Conservation (phyloP, 441 rosid genomes). For the Populus trichocarpa region DNA sequence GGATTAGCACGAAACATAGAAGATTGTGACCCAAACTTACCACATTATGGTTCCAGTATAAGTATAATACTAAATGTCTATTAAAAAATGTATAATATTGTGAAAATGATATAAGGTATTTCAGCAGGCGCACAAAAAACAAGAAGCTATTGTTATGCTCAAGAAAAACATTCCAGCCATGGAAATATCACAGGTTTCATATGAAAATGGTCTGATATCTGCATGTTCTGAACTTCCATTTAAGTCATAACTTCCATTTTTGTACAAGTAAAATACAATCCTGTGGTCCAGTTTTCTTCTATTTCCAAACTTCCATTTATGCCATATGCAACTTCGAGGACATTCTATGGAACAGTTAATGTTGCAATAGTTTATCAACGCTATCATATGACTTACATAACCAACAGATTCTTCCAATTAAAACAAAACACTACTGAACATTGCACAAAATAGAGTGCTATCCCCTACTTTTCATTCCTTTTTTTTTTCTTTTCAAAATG, state of each 20-base stretch:
- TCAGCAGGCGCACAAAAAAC: neutral
- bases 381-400: neutral
- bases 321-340: neutral
- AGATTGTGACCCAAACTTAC: neutral
- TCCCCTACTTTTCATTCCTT: neutral
- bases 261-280: neutral
- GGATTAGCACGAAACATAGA: neutral
- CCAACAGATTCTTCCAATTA: neutral
- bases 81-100: neutral
- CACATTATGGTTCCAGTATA: neutral
- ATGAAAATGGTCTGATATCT: neutral
- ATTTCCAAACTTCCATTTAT: neutral
- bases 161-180: neutral
- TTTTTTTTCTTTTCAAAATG: neutral
- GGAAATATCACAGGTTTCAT: neutral
- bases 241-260: neutral
- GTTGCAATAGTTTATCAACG: neutral
- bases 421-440: neutral
- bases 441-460: neutral
- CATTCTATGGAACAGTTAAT: neutral
- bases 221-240: too few relatives aligned
- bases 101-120: neutral
- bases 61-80: neutral
- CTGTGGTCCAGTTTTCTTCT: neutral
- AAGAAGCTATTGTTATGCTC: neutral